Base-by-base conservation (phyloP, 148 eudicot genomes). In the Rhododendron griersonianum region DNA sequence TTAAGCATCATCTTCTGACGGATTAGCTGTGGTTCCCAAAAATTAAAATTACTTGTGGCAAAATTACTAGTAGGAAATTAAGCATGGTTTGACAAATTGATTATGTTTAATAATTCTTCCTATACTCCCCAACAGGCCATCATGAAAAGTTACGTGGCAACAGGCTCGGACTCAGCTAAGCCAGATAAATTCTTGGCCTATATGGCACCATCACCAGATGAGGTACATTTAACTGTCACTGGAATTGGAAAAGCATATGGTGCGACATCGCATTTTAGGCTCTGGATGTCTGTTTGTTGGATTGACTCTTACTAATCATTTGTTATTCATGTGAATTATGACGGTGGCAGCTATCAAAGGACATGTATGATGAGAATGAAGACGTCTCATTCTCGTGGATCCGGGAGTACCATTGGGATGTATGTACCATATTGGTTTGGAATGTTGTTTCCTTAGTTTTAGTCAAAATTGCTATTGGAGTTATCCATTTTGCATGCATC, bases 331-430 rank as follows among this genome's bases (percentile, higher is more conserved):
- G 55, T 30, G 45, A 65, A 65, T 87, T 84, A 30, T 91, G 65
- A 83, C 87, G 80, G 67, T 90, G 75, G 84, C 96, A 97, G 99
- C 90, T 97, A 69, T 91, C 95, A 19, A 95, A 97, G 91, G 96
- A 95, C 85, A 89, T 94, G 39, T 94, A 90, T 87, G 99, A 94
- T 86, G 98, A 94, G 86, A 92, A 91, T 85, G 99, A 95, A 88
- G 99, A 95, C 91, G 89, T 94, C 83, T 90, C 99, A 33, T 95
- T 83, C 81, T 87, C 96, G 7, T 97, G 98, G 99, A 91, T 97
- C 80, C 98, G 99, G 73, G 99, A 97, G 82, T 97, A 97, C 87
- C 96, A 94, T 84, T 97, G 95, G 96, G 98, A 97, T 91, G 99
- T 97, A 95, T 77, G 98, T 89, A 45, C 88, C 30, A 16, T 33